phyloP scores from a whole-genome alignment of 2,329 filamentous ascomycete species.

The Aspergillus sp. region DNA sequence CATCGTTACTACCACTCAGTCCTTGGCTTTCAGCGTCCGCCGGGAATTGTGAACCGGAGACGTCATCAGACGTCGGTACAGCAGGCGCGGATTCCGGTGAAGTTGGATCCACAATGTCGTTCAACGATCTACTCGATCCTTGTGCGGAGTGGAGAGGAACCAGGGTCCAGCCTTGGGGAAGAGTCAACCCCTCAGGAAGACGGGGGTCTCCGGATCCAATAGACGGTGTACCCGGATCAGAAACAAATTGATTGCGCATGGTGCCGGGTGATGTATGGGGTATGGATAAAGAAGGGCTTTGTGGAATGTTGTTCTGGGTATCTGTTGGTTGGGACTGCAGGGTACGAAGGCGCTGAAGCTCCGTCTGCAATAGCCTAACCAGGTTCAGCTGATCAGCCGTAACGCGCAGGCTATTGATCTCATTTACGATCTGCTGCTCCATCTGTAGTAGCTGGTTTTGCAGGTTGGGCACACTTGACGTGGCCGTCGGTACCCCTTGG shows the following conservation, averaged over 20 bases:
- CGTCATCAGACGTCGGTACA: not conserved
- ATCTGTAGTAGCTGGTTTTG: conserved; percentile 64
- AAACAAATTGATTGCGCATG: conserved; percentile 30
- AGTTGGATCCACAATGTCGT: conserved; percentile 4
- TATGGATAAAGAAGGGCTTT: conserved; percentile 17
- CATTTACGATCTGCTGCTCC: conserved; percentile 67
- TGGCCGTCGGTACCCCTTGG: conserved; percentile 15
- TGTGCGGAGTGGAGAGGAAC: conserved; percentile 28
- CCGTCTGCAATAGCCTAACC: conserved; percentile 66
- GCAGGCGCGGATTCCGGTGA: conserved; percentile 3
- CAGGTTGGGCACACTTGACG: conserved; percentile 40
- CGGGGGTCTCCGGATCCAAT: conserved; percentile 45
- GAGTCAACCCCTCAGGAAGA: conserved; percentile 51
- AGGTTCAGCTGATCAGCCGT: conserved; percentile 67
- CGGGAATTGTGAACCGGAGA: not conserved
- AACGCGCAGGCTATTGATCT: conserved; percentile 62
- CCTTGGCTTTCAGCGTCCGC: conserved; percentile 1
- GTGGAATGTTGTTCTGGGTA: conserved; percentile 5
- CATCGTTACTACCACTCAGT: not conserved
- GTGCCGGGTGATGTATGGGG: conserved; percentile 20
- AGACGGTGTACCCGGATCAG: conserved; percentile 28
- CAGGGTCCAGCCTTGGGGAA: conserved; percentile 52
- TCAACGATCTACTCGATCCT: conserved; percentile 2
- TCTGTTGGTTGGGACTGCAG: conserved; percentile 35
- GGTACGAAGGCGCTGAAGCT: conserved; percentile 65